Conservation (phyloP, 129 eudicot genomes). For the Centaurea solstitialis region DNA sequence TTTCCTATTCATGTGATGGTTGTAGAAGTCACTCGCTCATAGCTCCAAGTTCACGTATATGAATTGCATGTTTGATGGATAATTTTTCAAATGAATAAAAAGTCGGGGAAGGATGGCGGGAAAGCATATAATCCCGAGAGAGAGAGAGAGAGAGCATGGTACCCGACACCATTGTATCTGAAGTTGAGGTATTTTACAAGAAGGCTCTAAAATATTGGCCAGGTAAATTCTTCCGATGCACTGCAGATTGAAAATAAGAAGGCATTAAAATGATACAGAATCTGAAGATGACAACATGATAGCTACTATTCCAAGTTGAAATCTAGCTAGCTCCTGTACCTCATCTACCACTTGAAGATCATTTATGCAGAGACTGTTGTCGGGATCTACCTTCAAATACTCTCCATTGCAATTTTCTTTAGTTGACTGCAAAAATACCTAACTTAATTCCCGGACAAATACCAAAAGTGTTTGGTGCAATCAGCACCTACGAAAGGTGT, state of each 20-base stretch:
- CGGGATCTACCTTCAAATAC: conserved; percentile 1
- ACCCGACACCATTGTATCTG: conserved; percentile 14
- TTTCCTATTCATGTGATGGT: background rate
- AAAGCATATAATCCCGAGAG: background rate
- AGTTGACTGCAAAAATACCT: conserved; percentile 8
- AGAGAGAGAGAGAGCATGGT: background rate
- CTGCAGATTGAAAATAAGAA: conserved; percentile 2
- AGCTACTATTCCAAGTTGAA: background rate
- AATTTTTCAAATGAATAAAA: background rate
- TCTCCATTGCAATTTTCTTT: conserved; percentile 21
- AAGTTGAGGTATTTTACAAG: conserved; percentile 6
- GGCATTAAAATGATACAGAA: background rate
- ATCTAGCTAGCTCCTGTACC: background rate
- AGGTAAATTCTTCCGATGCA: conserved; percentile 1
- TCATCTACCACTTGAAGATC: background rate
- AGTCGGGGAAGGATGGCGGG: background rate
- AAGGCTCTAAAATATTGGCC: conserved; percentile 18
- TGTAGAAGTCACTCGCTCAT: background rate
- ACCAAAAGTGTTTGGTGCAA: background rate
- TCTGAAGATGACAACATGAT: background rate
- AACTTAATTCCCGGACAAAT: background rate
- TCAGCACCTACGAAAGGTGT: background rate
- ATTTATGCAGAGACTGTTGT: background rate
- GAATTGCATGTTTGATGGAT: background rate
- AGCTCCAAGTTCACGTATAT: background rate